Conservation (phyloP, 768 basidiomycete species). For the Pleurotus djamor region DNA sequence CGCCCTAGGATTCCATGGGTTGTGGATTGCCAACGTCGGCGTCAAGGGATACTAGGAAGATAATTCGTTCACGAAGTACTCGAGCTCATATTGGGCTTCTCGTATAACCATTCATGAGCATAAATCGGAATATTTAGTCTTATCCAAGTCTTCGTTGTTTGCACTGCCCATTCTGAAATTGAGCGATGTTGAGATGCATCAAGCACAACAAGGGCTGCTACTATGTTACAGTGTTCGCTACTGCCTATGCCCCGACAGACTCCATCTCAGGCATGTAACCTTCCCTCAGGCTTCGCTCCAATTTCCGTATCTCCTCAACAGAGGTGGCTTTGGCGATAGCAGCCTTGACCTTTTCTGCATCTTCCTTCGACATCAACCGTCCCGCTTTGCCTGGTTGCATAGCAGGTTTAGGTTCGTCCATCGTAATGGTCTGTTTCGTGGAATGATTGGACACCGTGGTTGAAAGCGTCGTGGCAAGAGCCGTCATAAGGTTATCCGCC, state of each 20-base stretch:
- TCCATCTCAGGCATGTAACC: conserved; percentile 82
- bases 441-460: conserved; percentile 67
- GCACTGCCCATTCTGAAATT: neutral
- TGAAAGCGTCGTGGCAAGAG: conserved; percentile 77
- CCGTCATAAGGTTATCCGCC: conserved; percentile 73
- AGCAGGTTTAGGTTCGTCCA: conserved; percentile 72
- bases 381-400: conserved; percentile 68
- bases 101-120: neutral
- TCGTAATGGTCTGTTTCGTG: conserved; percentile 59
- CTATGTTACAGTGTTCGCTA: conserved; percentile 14
- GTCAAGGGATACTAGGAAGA: conserved; percentile 32
- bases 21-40: conserved; percentile 65
- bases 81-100: no score
- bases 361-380: conserved; percentile 87
- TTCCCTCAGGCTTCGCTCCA: conserved; percentile 81
- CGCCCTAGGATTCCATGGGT: conserved; percentile 63
- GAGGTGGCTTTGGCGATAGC: conserved; percentile 91
- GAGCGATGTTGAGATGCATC: conserved; percentile 28
- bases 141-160: neutral
- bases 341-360: conserved; percentile 81
- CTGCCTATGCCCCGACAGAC: conserved; percentile 63
- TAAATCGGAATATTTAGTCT: neutral
- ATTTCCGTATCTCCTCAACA: conserved; percentile 81
- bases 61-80: no score
- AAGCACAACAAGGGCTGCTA: conserved; percentile 13